These are phyloP conservation scores for Saccharomyces pastorianus DNA, from an alignment of 1,139 yeast genomes.

Conservation along the genomic window DNA sequence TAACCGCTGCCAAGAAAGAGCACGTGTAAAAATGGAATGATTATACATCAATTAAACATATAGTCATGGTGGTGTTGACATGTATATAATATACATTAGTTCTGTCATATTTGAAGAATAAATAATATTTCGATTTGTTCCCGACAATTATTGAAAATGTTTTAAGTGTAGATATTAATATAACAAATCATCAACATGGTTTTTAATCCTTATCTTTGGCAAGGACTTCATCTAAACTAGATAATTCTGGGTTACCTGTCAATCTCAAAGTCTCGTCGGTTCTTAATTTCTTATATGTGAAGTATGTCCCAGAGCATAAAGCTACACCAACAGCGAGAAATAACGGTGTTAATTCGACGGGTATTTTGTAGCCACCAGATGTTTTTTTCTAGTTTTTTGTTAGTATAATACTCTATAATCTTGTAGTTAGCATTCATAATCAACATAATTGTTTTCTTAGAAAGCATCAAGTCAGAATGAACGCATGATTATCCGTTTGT, in stretches of 20 bases:
- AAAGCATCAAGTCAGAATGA: background rate
- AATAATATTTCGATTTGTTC: background rate
- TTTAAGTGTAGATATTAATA: background rate
- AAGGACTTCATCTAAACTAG: conserved; percentile 50
- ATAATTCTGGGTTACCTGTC: conserved; percentile 48
- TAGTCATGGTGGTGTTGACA: background rate
- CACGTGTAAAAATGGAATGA: background rate
- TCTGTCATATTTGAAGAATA: background rate
- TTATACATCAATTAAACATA: background rate
- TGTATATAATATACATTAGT: background rate
- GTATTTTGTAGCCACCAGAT: conserved; percentile 36
- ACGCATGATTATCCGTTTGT: background rate
- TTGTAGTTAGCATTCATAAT: background rate
- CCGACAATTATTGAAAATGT: background rate
- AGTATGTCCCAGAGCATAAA: conserved; percentile 53
- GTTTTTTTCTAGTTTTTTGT: conserved; percentile 31
- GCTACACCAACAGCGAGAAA: conserved; percentile 59
- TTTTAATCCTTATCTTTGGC: conserved; percentile 35
- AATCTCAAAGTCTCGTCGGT: conserved; percentile 62
- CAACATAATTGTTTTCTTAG: background rate
- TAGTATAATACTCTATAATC: background rate
- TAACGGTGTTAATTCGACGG: conserved; percentile 75
- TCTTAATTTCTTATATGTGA: conserved; percentile 65
- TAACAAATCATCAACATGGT: background rate
- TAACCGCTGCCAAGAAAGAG: background rate